Base-by-base conservation (phyloP, 768 basidiomycete genomes). In the Suillus occidentalis region DNA sequence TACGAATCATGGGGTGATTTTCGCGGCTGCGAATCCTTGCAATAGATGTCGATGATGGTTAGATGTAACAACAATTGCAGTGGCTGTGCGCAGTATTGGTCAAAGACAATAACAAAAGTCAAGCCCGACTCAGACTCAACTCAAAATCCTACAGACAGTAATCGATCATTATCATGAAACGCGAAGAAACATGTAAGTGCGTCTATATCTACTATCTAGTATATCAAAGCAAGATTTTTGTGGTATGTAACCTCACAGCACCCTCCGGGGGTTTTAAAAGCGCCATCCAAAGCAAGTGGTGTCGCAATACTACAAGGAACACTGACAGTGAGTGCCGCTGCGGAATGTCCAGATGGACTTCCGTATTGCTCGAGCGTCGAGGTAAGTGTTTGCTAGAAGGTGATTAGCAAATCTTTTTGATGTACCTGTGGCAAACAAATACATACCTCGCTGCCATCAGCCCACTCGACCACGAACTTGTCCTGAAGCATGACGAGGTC, bases 401-500 rank as follows among this genome's bases (percentile, higher is more conserved):
- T 66, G 39, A 65, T 36, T 47, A 14, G n/a, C n/a, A 40, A 47
- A 14, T 66, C 20, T 25, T 22, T 10, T 7, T 58, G n/a, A 31
- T 42, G 13, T 49, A 37, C 40, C 18, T 62, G 31, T 63, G 25
- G 18, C 25, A 34, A 13, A 13, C 31, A 31, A 31, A 31, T 42
- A 55, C 84, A 60, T 66, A 89, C 90, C 79, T 85, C 80, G 57
- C 79, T 84, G 56, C 97, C 95, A 72, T 98, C 94, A 40, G 85
- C 83, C 86, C 91, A 92, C 74, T 95, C 89, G 43, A 99, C 89
- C 70, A 94, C 80, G 75, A 99, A 99, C 82, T 96, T 97, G 86
- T 99, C 96, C 80, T 98, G 97, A 62, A 99, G 87, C 89, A 99
- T 94, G 66, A 99, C 93, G 66, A 99, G 86, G 77, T 99, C 97